Percentiles rank a stretch among this genome's conserved stretches.
Evolutionary conservation across 306 rosid genomes (phyloP).

Genomic region (Quercus cerris): DNA sequence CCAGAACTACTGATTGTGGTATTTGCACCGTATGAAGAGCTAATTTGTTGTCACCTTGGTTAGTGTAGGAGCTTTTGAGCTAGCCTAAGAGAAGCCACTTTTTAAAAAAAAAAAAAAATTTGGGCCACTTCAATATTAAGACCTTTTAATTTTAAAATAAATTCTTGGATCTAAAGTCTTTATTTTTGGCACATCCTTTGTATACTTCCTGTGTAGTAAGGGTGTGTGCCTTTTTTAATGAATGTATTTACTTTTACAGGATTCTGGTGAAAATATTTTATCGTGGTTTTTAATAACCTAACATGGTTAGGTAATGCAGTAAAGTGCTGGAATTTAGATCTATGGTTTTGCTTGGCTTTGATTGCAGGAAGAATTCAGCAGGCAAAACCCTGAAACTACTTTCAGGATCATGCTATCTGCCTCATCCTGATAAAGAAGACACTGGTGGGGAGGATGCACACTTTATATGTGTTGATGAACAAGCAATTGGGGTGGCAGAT

Average conservation of each 20-base stretch:
- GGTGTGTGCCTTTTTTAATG: neutral
- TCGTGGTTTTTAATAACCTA: neutral
- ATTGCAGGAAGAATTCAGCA: constrained; percentile 55
- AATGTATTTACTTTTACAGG: neutral
- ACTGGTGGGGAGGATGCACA: constrained; percentile 99
- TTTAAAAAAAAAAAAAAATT: rapidly evolving
- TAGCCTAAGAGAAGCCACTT: too few species aligned
- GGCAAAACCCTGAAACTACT: constrained; percentile 64
- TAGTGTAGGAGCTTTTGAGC: neutral
- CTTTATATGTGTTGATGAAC: constrained; percentile 89
- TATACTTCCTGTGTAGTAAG: too few species aligned
- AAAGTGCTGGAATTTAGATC: neutral
- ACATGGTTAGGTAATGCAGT: constrained; percentile 21
- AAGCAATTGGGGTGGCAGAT: constrained; percentile 96
- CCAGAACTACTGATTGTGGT: neutral
- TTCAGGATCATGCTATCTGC: constrained; percentile 92
- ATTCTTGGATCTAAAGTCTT: too few species aligned
- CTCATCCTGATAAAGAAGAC: constrained; percentile 97
- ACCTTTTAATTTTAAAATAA: too few species aligned
- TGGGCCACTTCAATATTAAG: too few species aligned
- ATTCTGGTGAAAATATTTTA: neutral
- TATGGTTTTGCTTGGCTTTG: neutral
- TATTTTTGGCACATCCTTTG: too few species aligned
- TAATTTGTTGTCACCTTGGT: neutral
- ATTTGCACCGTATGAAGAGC: neutral